These are phyloP conservation scores for Podospora conica DNA, from an alignment of 495 filamentous ascomycete genomes.

Conservation along the genomic window DNA sequence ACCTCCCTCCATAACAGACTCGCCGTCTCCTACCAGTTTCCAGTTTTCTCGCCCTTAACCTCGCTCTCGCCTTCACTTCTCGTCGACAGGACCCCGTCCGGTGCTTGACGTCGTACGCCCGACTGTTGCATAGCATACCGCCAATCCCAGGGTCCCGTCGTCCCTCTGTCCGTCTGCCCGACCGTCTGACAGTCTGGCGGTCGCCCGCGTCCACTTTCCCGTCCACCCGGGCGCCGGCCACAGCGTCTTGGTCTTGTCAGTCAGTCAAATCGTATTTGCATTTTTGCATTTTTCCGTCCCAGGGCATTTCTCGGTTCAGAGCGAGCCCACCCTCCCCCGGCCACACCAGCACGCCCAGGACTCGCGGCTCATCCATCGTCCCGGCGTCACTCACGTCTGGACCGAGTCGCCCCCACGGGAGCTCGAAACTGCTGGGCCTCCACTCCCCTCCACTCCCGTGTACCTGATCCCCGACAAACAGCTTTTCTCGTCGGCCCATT, in stretches of 20 bases:
- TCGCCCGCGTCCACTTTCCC: neutral
- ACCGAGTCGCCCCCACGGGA: neutral
- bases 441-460: too few relatives aligned
- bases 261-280: constrained; percentile 10
- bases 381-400: neutral
- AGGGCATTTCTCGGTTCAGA: constrained; percentile 25
- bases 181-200: neutral
- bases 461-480: constrained; percentile 6
- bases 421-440: neutral
- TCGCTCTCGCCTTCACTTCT: neutral
- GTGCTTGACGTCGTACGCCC: neutral
- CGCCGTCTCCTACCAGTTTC: neutral
- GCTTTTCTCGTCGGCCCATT: neutral
- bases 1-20: neutral
- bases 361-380: neutral
- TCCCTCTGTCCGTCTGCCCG: neutral
- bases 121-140: neutral
- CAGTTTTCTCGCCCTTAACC: neutral
- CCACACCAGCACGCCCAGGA: neutral
- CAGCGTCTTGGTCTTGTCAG: neutral
- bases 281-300: constrained; percentile 25
- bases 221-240: neutral
- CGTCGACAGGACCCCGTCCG: neutral
- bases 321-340: too few relatives aligned
- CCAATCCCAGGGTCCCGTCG: neutral